Conservation (phyloP, 2,329 filamentous ascomycete genomes). For the Ophiocordyceps camponoti-leonardi region DNA sequence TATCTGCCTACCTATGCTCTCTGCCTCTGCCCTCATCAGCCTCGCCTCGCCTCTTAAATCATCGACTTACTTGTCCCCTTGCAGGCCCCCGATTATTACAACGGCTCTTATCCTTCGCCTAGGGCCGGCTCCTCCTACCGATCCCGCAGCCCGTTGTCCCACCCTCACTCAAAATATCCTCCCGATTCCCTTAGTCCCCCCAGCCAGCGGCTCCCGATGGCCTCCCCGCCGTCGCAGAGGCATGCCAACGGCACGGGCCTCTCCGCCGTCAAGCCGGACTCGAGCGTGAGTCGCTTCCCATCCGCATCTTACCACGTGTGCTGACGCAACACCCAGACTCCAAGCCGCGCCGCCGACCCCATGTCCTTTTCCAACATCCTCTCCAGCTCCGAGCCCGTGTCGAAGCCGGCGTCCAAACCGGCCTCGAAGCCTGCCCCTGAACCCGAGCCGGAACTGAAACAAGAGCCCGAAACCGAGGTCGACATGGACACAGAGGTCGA, state of each 20-base stretch:
- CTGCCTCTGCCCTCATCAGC: neutral
- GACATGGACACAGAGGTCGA: slow-evolving; percentile 17
- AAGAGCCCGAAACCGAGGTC: slow-evolving; percentile 3
- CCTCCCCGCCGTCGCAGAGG: slow-evolving; percentile 23
- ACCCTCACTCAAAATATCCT: slow-evolving; percentile 27
- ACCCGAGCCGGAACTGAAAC: slow-evolving; percentile 6
- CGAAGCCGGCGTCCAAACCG: slow-evolving; percentile 35
- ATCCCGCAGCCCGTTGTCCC: slow-evolving; percentile 32
- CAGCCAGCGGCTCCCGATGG: slow-evolving; percentile 19
- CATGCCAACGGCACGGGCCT: slow-evolving; percentile 23
- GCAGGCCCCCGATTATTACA: slow-evolving; percentile 21
- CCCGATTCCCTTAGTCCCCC: slow-evolving; percentile 26
- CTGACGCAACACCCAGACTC: slow-evolving; percentile 33
- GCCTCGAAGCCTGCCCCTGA: slow-evolving; percentile 21
- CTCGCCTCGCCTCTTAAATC: neutral
- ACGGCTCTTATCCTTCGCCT: slow-evolving; percentile 31
- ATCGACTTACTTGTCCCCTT: neutral
- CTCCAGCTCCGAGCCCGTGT: slow-evolving; percentile 55
- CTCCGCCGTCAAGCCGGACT: slow-evolving; percentile 19
- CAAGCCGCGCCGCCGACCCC: slow-evolving; percentile 60
- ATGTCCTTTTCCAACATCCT: slow-evolving; percentile 97
- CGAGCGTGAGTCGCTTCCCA: slow-evolving; percentile 19
- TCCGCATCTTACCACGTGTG: neutral
- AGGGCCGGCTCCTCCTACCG: slow-evolving; percentile 23
- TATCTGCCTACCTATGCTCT: too few species aligned